Evolutionary conservation across 73 alveolate genomes (phyloP).

Genomic region (Paramecium sexaurelia): DNA sequence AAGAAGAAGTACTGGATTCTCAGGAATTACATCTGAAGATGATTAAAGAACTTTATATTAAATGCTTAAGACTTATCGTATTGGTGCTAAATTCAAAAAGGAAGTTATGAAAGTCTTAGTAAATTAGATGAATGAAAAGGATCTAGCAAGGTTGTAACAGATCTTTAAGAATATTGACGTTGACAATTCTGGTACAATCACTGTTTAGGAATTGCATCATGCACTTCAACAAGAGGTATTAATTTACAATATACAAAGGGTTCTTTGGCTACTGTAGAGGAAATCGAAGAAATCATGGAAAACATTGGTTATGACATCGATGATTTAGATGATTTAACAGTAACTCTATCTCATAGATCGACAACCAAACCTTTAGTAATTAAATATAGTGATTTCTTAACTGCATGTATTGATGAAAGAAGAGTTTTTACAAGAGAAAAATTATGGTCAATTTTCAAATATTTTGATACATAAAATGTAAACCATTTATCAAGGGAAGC

Average conservation of each 20-base stretch:
- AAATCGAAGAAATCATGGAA: conserved; percentile 27
- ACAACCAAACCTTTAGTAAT: not conserved
- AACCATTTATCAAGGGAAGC: conserved; percentile 64
- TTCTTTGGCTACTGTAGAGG: not conserved
- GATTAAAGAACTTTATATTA: conserved; percentile 34
- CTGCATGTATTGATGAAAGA: conserved; percentile 45
- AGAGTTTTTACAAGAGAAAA: not conserved
- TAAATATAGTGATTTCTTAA: conserved; percentile 3
- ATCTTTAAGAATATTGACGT: conserved; percentile 29
- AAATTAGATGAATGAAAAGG: conserved; percentile 52
- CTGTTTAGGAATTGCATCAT: not conserved
- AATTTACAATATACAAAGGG: not conserved
- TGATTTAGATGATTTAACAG: not conserved
- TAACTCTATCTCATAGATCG: not conserved
- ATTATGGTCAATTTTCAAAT: conserved; percentile 72
- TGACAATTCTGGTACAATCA: conserved; percentile 53
- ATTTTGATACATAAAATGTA: conserved; percentile 63
- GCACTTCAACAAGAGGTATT: conserved; percentile 44
- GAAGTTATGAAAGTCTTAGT: conserved; percentile 48
- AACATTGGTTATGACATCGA: conserved; percentile 1
- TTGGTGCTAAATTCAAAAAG: conserved; percentile 46
- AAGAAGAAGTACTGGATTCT: conserved; percentile 17
- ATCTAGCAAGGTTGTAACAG: not conserved
- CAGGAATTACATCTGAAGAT: not conserved
- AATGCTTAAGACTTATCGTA: not conserved